A percentile compares a stretch with the other conserved stretches of the same genome.
These are phyloP conservation scores for Lachancea nothofagi DNA, from an alignment of 805 yeast genomes.

Conservation along the genomic window DNA sequence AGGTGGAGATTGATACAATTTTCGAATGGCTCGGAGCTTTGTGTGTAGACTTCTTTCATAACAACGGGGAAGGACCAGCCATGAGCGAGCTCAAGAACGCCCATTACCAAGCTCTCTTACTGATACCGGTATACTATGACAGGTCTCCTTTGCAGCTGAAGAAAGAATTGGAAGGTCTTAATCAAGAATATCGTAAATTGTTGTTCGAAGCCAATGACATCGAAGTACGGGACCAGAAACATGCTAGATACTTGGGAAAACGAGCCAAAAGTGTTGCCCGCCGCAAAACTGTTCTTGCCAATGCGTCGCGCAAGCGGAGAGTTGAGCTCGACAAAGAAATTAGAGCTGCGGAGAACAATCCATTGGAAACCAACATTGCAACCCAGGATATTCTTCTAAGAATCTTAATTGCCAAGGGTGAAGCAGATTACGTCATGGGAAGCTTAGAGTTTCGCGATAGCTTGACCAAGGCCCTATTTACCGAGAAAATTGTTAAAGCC, in stretches of 20 bases:
- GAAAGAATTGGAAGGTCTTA: slow-evolving; percentile 53
- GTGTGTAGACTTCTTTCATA: slow-evolving; percentile 71
- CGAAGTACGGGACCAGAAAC: not conserved
- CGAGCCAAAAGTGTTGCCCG: slow-evolving; percentile 51
- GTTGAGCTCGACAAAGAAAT: slow-evolving; percentile 42
- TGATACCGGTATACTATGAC: slow-evolving; percentile 63
- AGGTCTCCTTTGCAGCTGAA: slow-evolving; percentile 42
- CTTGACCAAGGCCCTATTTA: slow-evolving; percentile 31
- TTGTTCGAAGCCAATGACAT: slow-evolving; percentile 46
- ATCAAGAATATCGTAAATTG: slow-evolving; percentile 48
- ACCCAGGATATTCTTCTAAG: slow-evolving; percentile 71
- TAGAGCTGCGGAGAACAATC: slow-evolving; percentile 41
- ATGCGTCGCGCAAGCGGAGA: slow-evolving; percentile 56
- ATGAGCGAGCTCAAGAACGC: slow-evolving; percentile 55
- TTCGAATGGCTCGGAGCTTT: slow-evolving; percentile 63
- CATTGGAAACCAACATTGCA: slow-evolving; percentile 34
- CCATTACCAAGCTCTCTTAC: slow-evolving; percentile 56
- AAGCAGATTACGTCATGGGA: slow-evolving; percentile 50
- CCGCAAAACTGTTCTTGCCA: slow-evolving; percentile 63
- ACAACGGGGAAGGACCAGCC: slow-evolving; percentile 77
- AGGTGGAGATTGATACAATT: slow-evolving; percentile 59
- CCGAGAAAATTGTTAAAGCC: slow-evolving; percentile 27
- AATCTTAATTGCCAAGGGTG: slow-evolving; percentile 60
- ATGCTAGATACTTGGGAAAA: slow-evolving; percentile 8
- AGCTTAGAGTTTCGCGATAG: slow-evolving; percentile 59